A percentile compares a stretch with the other conserved stretches of the same genome.
These are phyloP conservation scores for Kuraishia capsulata DNA, from an alignment of 805 yeast species.

Conservation along the genomic window DNA sequence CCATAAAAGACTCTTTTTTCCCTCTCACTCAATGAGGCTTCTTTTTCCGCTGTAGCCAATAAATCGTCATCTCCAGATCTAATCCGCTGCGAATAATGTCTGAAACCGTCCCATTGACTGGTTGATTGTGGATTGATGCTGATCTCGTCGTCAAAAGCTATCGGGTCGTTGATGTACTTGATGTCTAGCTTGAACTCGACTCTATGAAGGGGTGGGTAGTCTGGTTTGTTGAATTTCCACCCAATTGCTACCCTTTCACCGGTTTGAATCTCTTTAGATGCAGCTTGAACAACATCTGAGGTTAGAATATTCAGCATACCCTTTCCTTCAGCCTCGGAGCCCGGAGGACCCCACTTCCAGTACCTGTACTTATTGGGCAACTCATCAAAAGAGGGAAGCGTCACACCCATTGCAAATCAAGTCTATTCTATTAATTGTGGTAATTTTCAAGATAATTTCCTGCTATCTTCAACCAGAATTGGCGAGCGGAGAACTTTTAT, in stretches of 20 bases:
- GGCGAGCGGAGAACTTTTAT: too few relatives aligned
- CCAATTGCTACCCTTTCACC: constrained; percentile 8
- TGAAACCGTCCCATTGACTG: constrained; percentile 20
- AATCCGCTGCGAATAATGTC: constrained; percentile 16
- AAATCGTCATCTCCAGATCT: constrained; percentile 12
- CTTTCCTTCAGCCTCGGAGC: constrained; percentile 7
- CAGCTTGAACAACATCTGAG: constrained; percentile 5
- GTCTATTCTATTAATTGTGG: too few relatives aligned
- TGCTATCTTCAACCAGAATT: too few relatives aligned
- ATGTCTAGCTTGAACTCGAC: constrained; percentile 2
- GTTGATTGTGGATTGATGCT: constrained; percentile 18
- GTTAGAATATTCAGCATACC: constrained; percentile 8
- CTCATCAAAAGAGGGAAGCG: constrained; percentile 6
- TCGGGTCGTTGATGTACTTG: constrained; percentile 4
- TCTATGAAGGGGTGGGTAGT: constrained; percentile 8
- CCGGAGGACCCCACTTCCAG: constrained; percentile 8
- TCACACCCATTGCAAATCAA: neutral
- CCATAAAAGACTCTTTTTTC: constrained; percentile 9
- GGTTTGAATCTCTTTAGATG: constrained; percentile 8
- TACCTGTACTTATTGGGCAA: constrained; percentile 7
- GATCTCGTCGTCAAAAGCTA: constrained; percentile 15
- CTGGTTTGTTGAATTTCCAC: constrained; percentile 8
- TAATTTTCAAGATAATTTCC: too few relatives aligned
- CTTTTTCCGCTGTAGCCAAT: constrained; percentile 11
- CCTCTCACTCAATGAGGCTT: constrained; percentile 4